These are phyloP conservation scores for Arthromyces matolae DNA, from an alignment of 768 basidiomycete genomes.

Conservation along the genomic window DNA sequence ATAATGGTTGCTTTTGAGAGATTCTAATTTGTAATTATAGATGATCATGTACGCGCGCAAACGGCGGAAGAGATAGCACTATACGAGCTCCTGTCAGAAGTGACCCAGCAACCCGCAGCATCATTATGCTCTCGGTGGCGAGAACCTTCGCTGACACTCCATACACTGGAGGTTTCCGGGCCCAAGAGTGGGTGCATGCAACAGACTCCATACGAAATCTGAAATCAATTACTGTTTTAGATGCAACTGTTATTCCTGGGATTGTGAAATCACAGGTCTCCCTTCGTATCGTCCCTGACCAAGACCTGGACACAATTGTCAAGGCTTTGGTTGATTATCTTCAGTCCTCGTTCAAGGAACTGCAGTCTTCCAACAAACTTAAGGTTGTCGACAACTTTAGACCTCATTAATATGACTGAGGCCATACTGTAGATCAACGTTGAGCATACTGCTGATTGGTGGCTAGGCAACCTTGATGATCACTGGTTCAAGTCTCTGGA, in stretches of 20 bases:
- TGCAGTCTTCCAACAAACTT: slow-evolving; percentile 69
- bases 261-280: slow-evolving; percentile 83
- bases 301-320: slow-evolving; percentile 70
- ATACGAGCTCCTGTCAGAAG: slow-evolving; percentile 64
- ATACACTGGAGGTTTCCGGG: slow-evolving; percentile 80
- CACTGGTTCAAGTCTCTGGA: slow-evolving; percentile 87
- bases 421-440: slow-evolving; percentile 55
- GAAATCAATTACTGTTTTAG: slow-evolving; percentile 29
- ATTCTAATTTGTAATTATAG: slow-evolving; percentile 30
- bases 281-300: slow-evolving; percentile 92
- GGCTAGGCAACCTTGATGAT: slow-evolving; percentile 85
- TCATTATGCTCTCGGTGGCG: slow-evolving; percentile 80
- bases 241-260: slow-evolving; percentile 86
- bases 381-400: slow-evolving; percentile 39
- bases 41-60: slow-evolving; percentile 71
- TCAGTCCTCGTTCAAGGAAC: slow-evolving; percentile 47
- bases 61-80: slow-evolving; percentile 63
- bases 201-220: not conserved
- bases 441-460: slow-evolving; percentile 90
- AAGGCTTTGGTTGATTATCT: slow-evolving; percentile 59
- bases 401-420: not conserved
- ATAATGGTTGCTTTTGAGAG: not conserved
- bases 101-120: slow-evolving; percentile 65
- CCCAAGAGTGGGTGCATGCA: slow-evolving; percentile 59
- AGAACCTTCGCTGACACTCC: slow-evolving; percentile 86